phyloP scores from a whole-genome alignment of 2,329 filamentous ascomycete genomes.

The Clathrospora elynae region DNA sequence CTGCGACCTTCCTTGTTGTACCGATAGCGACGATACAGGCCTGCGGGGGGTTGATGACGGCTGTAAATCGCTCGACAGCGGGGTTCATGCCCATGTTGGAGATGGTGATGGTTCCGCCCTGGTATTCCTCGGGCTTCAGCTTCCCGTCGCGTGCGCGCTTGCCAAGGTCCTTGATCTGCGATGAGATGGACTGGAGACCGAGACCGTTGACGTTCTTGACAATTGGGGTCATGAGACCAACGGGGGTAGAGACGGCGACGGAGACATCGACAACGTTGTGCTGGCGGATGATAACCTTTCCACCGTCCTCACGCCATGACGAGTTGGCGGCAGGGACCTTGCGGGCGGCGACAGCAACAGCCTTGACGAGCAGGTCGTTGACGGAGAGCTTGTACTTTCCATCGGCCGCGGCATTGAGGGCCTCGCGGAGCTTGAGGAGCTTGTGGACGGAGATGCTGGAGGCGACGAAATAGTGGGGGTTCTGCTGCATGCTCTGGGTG shows the following conservation, averaged over 20 bases:
- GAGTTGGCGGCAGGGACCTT: constrained; percentile 97
- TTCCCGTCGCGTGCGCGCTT: constrained; percentile 96
- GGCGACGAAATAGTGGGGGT: constrained; percentile 98
- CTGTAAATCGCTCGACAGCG: constrained; percentile 94
- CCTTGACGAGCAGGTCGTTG: constrained; percentile 99
- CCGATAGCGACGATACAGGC: constrained; percentile 93
- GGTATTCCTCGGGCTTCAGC: constrained; percentile 99
- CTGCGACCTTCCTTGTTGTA: constrained; percentile 91
- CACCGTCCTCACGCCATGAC: constrained; percentile 82
- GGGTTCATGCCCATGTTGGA: constrained; percentile 99
- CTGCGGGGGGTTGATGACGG: constrained; percentile 98
- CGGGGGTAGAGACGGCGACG: constrained; percentile 91
- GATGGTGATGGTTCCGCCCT: constrained; percentile 98
- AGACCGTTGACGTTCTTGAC: constrained; percentile 86
- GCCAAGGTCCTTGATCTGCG: constrained; percentile 91
- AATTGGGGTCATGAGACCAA: constrained; percentile 95
- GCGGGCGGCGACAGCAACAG: constrained; percentile 81
- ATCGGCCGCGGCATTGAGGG: constrained; percentile 84
- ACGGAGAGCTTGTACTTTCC: constrained; percentile 99
- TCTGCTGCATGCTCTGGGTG: constrained; percentile 84
- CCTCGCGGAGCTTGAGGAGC: constrained; percentile 93
- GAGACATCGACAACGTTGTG: constrained; percentile 93
- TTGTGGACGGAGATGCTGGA: constrained; percentile 89
- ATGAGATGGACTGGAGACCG: constrained; percentile 86
- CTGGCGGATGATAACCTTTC: constrained; percentile 81